phyloP scores from a whole-genome alignment of 1,284 basidiomycete species.

The Sphagnurus paluster region DNA sequence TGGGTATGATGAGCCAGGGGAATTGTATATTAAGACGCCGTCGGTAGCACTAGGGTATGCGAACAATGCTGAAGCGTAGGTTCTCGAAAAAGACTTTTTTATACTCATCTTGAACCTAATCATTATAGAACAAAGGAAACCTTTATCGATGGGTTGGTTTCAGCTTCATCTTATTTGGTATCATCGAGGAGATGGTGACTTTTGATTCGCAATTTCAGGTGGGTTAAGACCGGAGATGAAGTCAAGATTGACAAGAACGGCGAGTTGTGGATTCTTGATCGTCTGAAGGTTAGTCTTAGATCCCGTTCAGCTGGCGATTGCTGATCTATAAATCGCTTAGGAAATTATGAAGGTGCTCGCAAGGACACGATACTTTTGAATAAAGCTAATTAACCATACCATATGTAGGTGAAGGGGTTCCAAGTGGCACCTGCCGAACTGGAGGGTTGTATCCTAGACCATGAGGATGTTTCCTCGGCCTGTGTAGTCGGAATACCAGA shows the following conservation, averaged over 20 bases:
- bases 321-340: too few relatives aligned
- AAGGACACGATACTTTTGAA: not conserved
- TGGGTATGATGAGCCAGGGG: slow-evolving; percentile 59
- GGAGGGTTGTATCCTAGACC: slow-evolving; percentile 69
- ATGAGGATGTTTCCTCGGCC: slow-evolving; percentile 66
- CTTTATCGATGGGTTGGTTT: slow-evolving; percentile 47
- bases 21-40: slow-evolving; percentile 57
- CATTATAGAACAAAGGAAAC: slow-evolving; percentile 50
- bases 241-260: slow-evolving; percentile 55
- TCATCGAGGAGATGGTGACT: not conserved
- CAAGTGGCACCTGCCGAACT: slow-evolving; percentile 72
- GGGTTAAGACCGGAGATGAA: slow-evolving; percentile 73
- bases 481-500: slow-evolving; percentile 80
- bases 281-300: slow-evolving; percentile 60
- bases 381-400: not conserved
- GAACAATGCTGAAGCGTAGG: slow-evolving; percentile 65
- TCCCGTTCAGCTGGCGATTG: not conserved
- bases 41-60: slow-evolving; percentile 59
- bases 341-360: slow-evolving; percentile 62
- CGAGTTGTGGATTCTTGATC: slow-evolving; percentile 66
- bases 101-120: slow-evolving; percentile 6
- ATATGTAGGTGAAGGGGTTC: slow-evolving; percentile 55
- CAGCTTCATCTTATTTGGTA: not conserved
- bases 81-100: slow-evolving; percentile 16
- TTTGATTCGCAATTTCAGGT: slow-evolving; percentile 36